Evolutionary conservation across 2,329 filamentous ascomycete genomes (phyloP), one percentile per base, ranked within the genome.

Genomic region (Fonsecaea monophora): DNA sequence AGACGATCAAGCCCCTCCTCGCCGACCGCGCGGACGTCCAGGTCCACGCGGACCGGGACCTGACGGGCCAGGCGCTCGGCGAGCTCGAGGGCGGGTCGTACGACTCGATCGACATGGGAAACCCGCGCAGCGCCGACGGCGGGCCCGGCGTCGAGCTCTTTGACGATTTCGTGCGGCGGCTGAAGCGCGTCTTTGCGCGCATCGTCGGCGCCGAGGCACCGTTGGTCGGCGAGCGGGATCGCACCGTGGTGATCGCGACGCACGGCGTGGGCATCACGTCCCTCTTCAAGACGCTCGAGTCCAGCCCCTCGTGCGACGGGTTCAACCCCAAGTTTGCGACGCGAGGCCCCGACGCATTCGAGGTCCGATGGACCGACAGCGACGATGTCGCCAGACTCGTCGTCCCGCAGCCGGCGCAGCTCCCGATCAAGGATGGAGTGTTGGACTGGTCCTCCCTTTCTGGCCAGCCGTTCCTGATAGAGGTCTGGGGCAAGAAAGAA

Each of bases 401-500:
- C 6, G 62, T 69, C 25, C 18, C 57, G 13, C 30, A 60, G 35
- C 65, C 65, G 9, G 42, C 53, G 40, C 42, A 65, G 25, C 53
- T 69, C 18, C 68, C 68, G 10, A 45, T 68, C 37, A 62, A 30
- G 42, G 65, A 68, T 25, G 68, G 62, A 1, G 30, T 34, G 1
- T 37, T 69, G 59, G 65, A 67, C 8, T 69, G 65, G 65, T 53
- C 53, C 0, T 38, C 30, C 15, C 15, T 69, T 37, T 56, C 62
- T 9, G 68, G 68, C 12, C 45, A 65, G 48, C 68, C 68, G 15
- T 69, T 69, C 50, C 4, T 65, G 32, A 69, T 69, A 32, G 65
- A 69, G 48, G 15, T n/a, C 42, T 70, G 65, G 68, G 68, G 68
- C 13, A 70, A 70, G 65, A 64, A 63, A 53, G 68, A 70, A 34